Evolutionary conservation across 2,329 filamentous ascomycete genomes (phyloP), one percentile per base, ranked within the genome.

Genomic region (Domatiomyces globalis): DNA sequence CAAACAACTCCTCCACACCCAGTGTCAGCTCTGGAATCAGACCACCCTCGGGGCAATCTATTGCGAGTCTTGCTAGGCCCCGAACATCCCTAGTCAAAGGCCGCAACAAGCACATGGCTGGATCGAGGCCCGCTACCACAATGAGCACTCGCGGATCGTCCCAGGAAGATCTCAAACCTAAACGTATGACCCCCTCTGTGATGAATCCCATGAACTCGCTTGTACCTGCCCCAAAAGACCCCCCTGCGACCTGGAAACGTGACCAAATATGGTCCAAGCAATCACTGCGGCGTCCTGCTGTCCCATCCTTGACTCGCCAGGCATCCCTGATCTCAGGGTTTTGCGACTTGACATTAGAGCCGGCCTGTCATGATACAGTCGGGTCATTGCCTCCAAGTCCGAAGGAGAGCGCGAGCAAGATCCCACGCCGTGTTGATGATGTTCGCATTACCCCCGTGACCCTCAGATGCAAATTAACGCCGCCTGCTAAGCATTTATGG

Each of bases 21-120:
- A 83, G 77, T 60, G 65, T 80, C 25, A 79, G 80, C 1, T 71
- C 74, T 10, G 73, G 71, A 12, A 59, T 65, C 17, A 74, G 79
- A 56, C 70, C 76, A 12, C 66, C 69, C 5, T 65, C 69, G 17
- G 58, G 67, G 4, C 60, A 67, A 53, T 67, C 62, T 36, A 59
- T 63, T 54, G 71, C 64, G 18, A 56, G 20, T 42, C 53, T 56
- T 4, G 51, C 45, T 27, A 75, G 78, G 50, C 72, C 77, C 2
- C 72, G 77, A 55, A 73, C 76, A 5, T 70, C 78, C 36, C 68
- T 77, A 58, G 67, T 69, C 56, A 73, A 75, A 54, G 66, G 74
- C 44, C 68, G 72, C 50, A 74, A 73, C 52, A 71, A 69, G 45
- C 61, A 62, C 71, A 47, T 63, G 69, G 62, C 66, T 56, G 66